Conservation (phyloP, 1,284 basidiomycete species). For the Rhodotorula mucilaginosa region DNA sequence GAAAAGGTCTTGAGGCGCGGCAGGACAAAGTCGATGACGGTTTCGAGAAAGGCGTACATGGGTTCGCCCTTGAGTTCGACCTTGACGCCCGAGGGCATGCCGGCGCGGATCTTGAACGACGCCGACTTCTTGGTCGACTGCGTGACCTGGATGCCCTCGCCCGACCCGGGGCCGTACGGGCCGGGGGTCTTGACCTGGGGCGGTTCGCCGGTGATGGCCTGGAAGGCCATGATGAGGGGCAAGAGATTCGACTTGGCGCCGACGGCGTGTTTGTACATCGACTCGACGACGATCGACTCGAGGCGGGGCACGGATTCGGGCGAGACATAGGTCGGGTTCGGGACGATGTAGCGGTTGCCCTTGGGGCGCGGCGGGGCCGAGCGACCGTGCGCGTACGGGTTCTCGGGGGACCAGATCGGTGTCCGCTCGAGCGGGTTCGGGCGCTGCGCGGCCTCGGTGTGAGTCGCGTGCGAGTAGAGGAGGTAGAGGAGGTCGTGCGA, state of each 20-base stretch:
- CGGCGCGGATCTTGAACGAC: conserved; percentile 77
- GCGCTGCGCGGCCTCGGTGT: conserved; percentile 41
- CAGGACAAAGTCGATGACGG: conserved; percentile 87
- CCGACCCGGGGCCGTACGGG: conserved; percentile 56
- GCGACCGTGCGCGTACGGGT: conserved; percentile 75
- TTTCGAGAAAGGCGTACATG: conserved; percentile 91
- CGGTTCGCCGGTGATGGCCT: conserved; percentile 82
- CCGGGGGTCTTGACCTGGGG: conserved; percentile 59
- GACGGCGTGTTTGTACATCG: conserved; percentile 67
- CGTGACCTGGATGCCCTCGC: conserved; percentile 74
- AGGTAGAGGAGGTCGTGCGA: conserved; percentile 90
- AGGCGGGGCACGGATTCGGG: conserved; percentile 69
- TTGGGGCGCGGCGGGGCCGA: conserved; percentile 67
- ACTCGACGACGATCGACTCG: conserved; percentile 80
- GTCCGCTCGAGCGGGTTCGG: conserved; percentile 50
- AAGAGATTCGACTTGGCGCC: conserved; percentile 74
- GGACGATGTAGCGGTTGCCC: conserved; percentile 64
- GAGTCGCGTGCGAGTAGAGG: conserved; percentile 74
- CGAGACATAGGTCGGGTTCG: conserved; percentile 61
- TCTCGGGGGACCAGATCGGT: conserved; percentile 68
- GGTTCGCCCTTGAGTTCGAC: conserved; percentile 83
- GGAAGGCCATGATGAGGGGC: conserved; percentile 78
- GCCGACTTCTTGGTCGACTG: conserved; percentile 74
- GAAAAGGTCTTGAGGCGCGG: conserved; percentile 87
- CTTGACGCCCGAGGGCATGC: conserved; percentile 80